phyloP scores from a whole-genome alignment of 139 green algal species.

The Pleodorina starrii region DNA sequence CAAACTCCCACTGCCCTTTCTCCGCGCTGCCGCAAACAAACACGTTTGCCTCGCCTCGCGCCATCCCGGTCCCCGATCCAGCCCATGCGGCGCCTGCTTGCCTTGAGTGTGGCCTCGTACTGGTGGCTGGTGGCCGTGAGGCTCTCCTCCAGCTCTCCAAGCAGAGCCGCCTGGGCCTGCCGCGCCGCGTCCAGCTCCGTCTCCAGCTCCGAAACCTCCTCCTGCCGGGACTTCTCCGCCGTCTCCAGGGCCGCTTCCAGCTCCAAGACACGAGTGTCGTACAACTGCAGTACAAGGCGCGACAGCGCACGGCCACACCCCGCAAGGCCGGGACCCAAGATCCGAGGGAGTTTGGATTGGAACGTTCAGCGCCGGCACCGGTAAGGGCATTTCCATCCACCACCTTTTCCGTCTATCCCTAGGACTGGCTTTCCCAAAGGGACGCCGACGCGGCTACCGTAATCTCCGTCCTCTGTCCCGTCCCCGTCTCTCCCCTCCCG shows the following conservation, averaged over 20 bases:
- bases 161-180: conserved; percentile 19
- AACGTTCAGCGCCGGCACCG: no score
- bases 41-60: no score
- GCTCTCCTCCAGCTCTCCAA: conserved; percentile 44
- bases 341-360: no score
- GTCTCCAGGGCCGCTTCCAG: conserved; percentile 29
- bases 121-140: conserved; percentile 44
- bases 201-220: conserved; percentile 33
- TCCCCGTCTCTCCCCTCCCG: not conserved
- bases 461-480: not conserved
- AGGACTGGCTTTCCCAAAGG: not conserved
- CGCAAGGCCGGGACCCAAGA: no score
- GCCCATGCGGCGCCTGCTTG: not conserved
- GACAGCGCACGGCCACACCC: no score
- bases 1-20: no score
- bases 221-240: not conserved
- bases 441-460: not conserved
- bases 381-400: no score
- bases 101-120: conserved; percentile 47
- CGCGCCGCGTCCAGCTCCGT: conserved; percentile 35
- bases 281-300: conserved; percentile 30
- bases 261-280: conserved; percentile 32
- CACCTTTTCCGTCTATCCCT: no score
- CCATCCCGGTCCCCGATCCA: no score
- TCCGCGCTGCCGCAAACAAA: no score